Base-by-base conservation (phyloP, 2,329 filamentous ascomycete genomes). In the Apiospora marii region DNA sequence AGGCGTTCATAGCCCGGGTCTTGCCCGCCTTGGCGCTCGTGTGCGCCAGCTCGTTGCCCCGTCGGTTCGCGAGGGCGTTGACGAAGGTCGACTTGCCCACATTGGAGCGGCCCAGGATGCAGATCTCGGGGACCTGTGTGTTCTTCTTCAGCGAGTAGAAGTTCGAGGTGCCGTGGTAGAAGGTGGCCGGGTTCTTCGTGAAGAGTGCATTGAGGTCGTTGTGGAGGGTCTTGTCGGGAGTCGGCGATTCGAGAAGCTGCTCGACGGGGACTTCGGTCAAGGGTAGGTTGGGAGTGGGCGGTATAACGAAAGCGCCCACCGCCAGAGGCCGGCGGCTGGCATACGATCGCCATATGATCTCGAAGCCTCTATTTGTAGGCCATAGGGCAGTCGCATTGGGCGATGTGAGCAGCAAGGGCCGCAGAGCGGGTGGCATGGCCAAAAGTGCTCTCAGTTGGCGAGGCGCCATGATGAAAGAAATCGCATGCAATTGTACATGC, bases 11-110 rank as follows among this genome's bases (percentile, higher is more conserved):
- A 43, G 85, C 84, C 46, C 82, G 85, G 1, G 89, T 91, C 76
- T 84, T 86, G 13, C 89, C 89, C 0, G 88, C 87, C 27, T 81
- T 82, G 22, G 83, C 80, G 77, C 87, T 88, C 34, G 87, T 87
- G 68, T 85, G 83, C 16, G 89, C 89, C 7, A 87, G 80, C 44
- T 51, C 71, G 37, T 73, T 79, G 4, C 85, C 87, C 71, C 89
- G 82, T 43, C 90, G 88, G 46, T 91, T 91, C 2, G 92, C 89
- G 46, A 97, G 88, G 24, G 93, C 92, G 79, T 97, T 97, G 83
- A 97, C 92, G 76, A 97, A 93, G 22, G 94, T 94, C 1, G 94
- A 96, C 81, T 97, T 97, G 79, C 94, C 94, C 58, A 95, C 94
- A 80, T 97, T 97, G 75, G 94, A 95, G 78, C 95, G 94, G 61